Evolutionary conservation across 805 yeast species (phyloP).

Genomic region (Komagataella mondaviorum): DNA sequence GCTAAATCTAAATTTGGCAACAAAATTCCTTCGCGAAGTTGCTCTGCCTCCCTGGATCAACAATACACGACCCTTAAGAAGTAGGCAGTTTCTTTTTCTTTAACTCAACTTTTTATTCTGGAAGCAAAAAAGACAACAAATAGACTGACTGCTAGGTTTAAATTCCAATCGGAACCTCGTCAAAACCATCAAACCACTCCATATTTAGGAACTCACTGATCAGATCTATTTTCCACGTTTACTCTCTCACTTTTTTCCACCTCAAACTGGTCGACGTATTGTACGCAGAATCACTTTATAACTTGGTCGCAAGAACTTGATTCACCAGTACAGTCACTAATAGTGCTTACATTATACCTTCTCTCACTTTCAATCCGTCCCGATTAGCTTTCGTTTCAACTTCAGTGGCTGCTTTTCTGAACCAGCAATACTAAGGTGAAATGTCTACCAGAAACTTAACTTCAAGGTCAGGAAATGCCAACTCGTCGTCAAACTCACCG

Average conservation of each 20-base stretch:
- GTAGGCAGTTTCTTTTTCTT: neutral
- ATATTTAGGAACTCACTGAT: neutral
- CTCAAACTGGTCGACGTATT: neutral
- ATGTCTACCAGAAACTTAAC: constrained; percentile 21
- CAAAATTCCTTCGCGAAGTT: neutral
- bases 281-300: neutral
- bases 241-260: neutral
- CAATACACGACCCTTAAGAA: neutral
- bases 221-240: neutral
- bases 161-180: neutral
- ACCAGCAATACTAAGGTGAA: neutral
- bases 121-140: neutral
- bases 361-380: neutral
- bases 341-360: neutral
- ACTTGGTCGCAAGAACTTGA: neutral
- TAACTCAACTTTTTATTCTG: neutral
- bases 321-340: neutral
- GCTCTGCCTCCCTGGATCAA: neutral
- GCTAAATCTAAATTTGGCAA: neutral
- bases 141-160: neutral
- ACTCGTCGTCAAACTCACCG: constrained; percentile 15
- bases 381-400: too few relatives aligned
- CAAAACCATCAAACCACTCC: neutral
- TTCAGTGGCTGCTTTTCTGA: neutral
- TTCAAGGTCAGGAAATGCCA: constrained; percentile 18